phyloP scores from a whole-genome alignment of 176 grass and related monocot species.

The Cenchrus purpureus region DNA sequence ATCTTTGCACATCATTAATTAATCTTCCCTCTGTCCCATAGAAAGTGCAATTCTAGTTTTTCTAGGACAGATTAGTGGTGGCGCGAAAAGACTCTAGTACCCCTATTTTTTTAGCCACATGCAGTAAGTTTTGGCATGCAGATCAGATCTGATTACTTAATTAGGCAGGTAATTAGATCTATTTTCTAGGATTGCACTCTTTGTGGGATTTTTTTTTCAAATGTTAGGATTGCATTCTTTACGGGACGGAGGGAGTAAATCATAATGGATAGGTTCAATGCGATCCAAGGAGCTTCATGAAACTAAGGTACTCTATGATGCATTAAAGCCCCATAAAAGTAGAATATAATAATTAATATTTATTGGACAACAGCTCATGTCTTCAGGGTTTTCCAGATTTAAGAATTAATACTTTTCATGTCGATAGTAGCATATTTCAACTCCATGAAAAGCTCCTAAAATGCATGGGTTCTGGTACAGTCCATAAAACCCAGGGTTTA shows the following conservation, averaged over 20 bases:
- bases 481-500: background rate
- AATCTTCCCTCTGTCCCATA: background rate
- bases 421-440: background rate
- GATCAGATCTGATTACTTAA: too few species aligned
- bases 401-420: background rate
- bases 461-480: background rate
- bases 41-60: too few species aligned
- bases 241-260: too few species aligned
- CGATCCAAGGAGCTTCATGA: background rate
- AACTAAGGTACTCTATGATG: background rate
- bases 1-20: background rate
- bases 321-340: background rate
- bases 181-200: too few species aligned
- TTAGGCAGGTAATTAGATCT: too few species aligned
- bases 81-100: too few species aligned
- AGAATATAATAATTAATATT: background rate
- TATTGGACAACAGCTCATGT: background rate
- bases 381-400: background rate
- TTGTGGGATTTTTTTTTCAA: too few species aligned
- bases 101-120: too few species aligned
- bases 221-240: too few species aligned
- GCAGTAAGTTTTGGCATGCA: too few species aligned
- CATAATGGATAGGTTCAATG: background rate
- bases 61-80: too few species aligned
- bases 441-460: background rate